Evolutionary conservation across 331 rosid genomes (phyloP).

Genomic region (Acacia concinna): DNA sequence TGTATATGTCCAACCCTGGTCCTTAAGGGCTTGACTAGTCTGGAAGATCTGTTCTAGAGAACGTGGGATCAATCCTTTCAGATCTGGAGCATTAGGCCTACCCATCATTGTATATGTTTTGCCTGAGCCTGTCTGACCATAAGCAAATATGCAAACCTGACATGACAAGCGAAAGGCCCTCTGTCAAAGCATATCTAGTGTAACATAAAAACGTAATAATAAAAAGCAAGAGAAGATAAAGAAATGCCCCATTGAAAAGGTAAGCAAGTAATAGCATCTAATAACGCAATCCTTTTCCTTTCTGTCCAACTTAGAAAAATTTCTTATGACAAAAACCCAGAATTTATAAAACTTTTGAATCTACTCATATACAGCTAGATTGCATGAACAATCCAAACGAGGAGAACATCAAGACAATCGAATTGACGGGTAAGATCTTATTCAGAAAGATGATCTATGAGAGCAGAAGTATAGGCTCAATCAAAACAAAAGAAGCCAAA

Average conservation of each 20-base stretch:
- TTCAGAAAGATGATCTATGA: background rate
- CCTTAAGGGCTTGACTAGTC: conserved; percentile 64
- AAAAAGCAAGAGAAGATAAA: background rate
- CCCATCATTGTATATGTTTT: conserved; percentile 99
- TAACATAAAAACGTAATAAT: conserved; percentile 4
- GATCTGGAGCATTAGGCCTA: conserved; percentile 66
- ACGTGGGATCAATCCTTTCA: conserved; percentile 90
- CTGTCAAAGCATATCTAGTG: conserved; percentile 7
- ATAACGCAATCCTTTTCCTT: conserved; percentile 13
- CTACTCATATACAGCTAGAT: background rate
- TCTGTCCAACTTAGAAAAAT: background rate
- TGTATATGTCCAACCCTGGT: conserved; percentile 88
- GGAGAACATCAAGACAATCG: conserved; percentile 6
- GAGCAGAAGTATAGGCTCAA: background rate
- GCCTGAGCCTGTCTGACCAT: conserved; percentile 94
- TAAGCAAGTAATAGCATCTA: background rate
- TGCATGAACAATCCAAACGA: background rate
- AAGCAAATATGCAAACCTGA: conserved; percentile 97
- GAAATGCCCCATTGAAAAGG: background rate
- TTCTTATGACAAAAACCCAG: background rate
- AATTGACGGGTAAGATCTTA: background rate
- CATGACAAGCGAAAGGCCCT: conserved; percentile 29
- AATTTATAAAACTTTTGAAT: background rate
- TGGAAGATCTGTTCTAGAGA: conserved; percentile 91
- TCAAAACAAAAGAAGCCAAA: background rate